A percentile compares a stretch with the other conserved stretches of the same genome.
These are phyloP conservation scores for Wickerhamomyces strasburgensis DNA, from an alignment of 805 yeast genomes.

Conservation along the genomic window DNA sequence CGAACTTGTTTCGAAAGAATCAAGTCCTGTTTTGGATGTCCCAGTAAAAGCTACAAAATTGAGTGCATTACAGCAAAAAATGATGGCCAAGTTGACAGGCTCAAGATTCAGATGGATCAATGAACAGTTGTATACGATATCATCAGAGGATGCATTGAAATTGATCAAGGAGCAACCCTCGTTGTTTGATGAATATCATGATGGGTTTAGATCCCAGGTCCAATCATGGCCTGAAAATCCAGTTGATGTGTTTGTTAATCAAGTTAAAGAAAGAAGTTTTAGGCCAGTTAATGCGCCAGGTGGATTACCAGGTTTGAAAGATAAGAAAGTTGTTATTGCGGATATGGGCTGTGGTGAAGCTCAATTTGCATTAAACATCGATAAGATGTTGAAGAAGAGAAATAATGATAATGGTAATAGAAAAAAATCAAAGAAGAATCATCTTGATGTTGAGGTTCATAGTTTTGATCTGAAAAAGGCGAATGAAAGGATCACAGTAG, in stretches of 20 bases:
- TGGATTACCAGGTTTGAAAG: constrained; percentile 73
- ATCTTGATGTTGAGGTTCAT: constrained; percentile 59
- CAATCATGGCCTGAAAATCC: constrained; percentile 99
- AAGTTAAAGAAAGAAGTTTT: constrained; percentile 52
- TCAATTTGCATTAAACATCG: constrained; percentile 66
- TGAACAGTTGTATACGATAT: constrained; percentile 88
- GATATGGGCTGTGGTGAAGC: constrained; percentile 99
- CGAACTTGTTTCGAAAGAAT: no score
- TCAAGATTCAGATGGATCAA: constrained; percentile 97
- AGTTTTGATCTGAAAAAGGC: constrained; percentile 88
- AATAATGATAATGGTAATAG: constrained; percentile 29
- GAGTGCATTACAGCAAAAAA: constrained; percentile 88
- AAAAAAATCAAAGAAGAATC: constrained; percentile 32
- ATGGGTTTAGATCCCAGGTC: constrained; percentile 92
- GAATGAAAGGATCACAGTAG: constrained; percentile 92
- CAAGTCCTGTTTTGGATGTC: constrained; percentile 15
- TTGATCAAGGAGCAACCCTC: constrained; percentile 78
- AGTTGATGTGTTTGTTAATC: constrained; percentile 80
- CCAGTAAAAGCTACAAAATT: constrained; percentile 41
- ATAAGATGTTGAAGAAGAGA: constrained; percentile 38
- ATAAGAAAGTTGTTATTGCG: constrained; percentile 68
- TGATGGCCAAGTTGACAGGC: constrained; percentile 92
- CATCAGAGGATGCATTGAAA: constrained; percentile 70
- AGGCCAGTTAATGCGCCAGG: constrained; percentile 92
- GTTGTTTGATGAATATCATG: constrained; percentile 89